Evolutionary conservation across 805 yeast genomes (phyloP).

Genomic region (Myxozyma sirexii): DNA sequence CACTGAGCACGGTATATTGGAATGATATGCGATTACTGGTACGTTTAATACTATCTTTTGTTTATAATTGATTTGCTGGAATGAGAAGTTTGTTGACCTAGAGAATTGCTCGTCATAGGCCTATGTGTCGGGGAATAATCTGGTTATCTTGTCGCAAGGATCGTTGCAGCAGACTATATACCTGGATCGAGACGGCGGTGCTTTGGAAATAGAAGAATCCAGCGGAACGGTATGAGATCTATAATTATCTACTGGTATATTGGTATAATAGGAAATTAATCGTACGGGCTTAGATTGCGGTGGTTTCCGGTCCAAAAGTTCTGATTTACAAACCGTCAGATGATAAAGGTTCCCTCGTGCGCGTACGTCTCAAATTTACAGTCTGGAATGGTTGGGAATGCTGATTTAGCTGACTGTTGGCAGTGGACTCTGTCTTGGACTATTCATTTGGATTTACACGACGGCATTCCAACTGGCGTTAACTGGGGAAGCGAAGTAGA

Average conservation of each 20-base stretch:
- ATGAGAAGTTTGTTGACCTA: neutral
- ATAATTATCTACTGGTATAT: no score
- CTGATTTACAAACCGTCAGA: slow-evolving; percentile 23
- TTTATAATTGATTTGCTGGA: neutral
- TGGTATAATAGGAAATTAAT: no score
- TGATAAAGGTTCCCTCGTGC: slow-evolving; percentile 11
- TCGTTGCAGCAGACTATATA: slow-evolving; percentile 74
- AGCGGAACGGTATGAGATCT: slow-evolving; percentile 52
- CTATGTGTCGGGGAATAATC: slow-evolving; percentile 86
- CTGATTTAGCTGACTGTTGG: neutral
- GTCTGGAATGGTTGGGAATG: neutral
- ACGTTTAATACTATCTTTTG: slow-evolving; percentile 17
- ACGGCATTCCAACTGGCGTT: slow-evolving; percentile 30
- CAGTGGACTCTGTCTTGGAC: slow-evolving; percentile 32
- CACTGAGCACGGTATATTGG: slow-evolving; percentile 68
- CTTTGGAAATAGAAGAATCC: slow-evolving; percentile 62
- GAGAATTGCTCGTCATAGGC: slow-evolving; percentile 41
- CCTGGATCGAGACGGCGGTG: slow-evolving; percentile 63
- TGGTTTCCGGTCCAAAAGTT: slow-evolving; percentile 32
- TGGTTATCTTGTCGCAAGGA: slow-evolving; percentile 63
- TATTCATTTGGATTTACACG: slow-evolving; percentile 27
- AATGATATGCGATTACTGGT: slow-evolving; percentile 59
- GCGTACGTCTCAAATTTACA: slow-evolving; percentile 3
- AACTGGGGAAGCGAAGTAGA: slow-evolving; percentile 32
- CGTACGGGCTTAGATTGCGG: slow-evolving; percentile 36